A percentile compares a stretch with the other conserved stretches of the same genome.
phyloP scores from a whole-genome alignment of 2,329 filamentous ascomycete species.

The Aspergillus costaricaensis region DNA sequence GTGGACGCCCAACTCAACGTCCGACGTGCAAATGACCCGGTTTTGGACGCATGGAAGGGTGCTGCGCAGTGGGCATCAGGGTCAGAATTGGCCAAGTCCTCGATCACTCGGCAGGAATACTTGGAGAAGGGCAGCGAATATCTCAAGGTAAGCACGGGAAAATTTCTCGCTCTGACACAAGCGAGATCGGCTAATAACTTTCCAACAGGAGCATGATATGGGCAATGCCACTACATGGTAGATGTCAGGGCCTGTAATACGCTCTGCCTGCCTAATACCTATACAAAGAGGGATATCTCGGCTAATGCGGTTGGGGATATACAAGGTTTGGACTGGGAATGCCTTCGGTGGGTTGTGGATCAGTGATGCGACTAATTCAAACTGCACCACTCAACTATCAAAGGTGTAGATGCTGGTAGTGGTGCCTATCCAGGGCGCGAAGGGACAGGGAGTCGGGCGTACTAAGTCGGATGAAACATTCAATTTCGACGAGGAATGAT shows the following conservation, averaged over 20 bases:
- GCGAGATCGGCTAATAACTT: conserved; percentile 13
- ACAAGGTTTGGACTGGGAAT: too few species aligned
- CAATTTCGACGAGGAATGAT: background rate
- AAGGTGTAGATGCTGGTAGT: too few species aligned
- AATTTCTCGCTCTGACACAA: background rate
- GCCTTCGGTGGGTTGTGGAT: too few species aligned
- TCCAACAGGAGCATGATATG: conserved; percentile 39
- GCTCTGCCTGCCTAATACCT: too few species aligned
- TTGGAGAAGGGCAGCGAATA: conserved; percentile 91
- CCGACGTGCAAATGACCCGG: conserved; percentile 71
- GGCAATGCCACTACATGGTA: conserved; percentile 39
- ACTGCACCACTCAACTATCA: too few species aligned
- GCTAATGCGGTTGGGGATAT: too few species aligned
- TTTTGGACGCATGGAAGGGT: conserved; percentile 90
- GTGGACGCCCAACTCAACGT: conserved; percentile 67
- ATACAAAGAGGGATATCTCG: too few species aligned
- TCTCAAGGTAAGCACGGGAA: conserved; percentile 64
- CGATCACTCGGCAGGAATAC: conserved; percentile 80
- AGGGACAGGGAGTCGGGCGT: background rate
- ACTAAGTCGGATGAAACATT: background rate
- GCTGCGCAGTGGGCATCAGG: conserved; percentile 77
- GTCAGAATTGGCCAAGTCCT: conserved; percentile 62
- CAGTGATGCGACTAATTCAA: too few species aligned
- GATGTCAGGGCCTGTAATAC: background rate
- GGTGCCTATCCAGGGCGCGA: background rate